Evolutionary conservation across 768 basidiomycete species (phyloP), one percentile per base, ranked within the genome.

Genomic region (Leccinellum albellum): DNA sequence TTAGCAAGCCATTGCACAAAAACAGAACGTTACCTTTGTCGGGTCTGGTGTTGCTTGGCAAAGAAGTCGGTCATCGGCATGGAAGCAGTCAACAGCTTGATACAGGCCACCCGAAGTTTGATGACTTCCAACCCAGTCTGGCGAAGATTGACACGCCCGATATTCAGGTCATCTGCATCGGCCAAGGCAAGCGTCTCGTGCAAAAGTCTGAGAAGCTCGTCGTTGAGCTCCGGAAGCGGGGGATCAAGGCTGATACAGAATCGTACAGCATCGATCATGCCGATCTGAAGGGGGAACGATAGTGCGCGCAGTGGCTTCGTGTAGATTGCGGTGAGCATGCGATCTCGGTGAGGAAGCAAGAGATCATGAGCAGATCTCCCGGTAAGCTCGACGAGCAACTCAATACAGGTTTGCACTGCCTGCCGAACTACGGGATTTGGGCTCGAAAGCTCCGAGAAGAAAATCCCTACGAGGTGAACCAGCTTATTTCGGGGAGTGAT

Each of bases 31-130:
- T 69, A 94, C 94, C 87, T 87, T 67, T 94, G 89, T 10, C 97
- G 84, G 2, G 91, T 91, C 66, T 86, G 84, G 61, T 80, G 82
- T 67, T 95, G 94, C 61, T 87, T 82, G 5, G 86, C 82, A 71
- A 95, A 93, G 76, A 96, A 96, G 66, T 98, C 95, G 2, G 95
- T 91, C 62, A 93, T 81, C 2, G 90, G 89, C 90, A 98, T 94
- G 13, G 96, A 91, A 2, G 97, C 92, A 9, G 93, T 95, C 54
- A 99, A 73, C 29, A 99, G 75, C 70, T 89, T 89, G 71, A 99
- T 92, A 70, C 95, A 97, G 37, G 94, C 90, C 9, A 98, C 92
- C 15, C 97, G 85, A 50, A 98, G 84, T 66, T 92, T 92, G 60
- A 87, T 87, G 7, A 98, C 83, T 66, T 94, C 94, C 33, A 90